phyloP scores from a whole-genome alignment of 2,329 filamentous ascomycete species.

The Fusarium pseudoanthophilum region DNA sequence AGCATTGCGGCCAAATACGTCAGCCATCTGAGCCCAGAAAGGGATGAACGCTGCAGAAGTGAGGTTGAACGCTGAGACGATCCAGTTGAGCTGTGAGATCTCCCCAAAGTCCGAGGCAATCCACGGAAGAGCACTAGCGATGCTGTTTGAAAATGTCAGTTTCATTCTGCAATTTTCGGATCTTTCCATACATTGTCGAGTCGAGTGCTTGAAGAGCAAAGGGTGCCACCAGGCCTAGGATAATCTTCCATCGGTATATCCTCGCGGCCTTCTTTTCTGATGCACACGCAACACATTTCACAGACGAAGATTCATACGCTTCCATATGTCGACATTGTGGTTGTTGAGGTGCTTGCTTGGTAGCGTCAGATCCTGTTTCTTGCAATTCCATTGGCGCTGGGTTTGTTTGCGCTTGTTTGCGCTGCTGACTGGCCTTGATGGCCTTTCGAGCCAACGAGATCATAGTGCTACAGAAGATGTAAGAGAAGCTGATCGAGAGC shows the following conservation, averaged over 20 bases:
- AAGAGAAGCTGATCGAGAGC: background rate
- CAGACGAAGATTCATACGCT: constrained; percentile 13
- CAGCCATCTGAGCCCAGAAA: constrained; percentile 71
- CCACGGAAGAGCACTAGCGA: constrained; percentile 55
- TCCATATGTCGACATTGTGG: constrained; percentile 38
- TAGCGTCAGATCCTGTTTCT: background rate
- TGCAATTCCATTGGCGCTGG: background rate
- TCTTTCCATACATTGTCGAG: constrained; percentile 63
- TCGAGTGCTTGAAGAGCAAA: constrained; percentile 72
- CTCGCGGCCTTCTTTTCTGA: constrained; percentile 48
- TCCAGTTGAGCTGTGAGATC: constrained; percentile 72
- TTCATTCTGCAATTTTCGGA: background rate
- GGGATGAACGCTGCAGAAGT: constrained; percentile 75
- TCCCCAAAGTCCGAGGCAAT: constrained; percentile 73
- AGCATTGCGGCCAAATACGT: constrained; percentile 72
- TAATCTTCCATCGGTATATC: constrained; percentile 67
- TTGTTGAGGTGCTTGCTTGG: constrained; percentile 17
- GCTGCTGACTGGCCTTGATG: constrained; percentile 12
- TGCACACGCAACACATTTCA: constrained; percentile 47
- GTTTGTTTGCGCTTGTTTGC: background rate
- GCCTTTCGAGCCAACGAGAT: constrained; percentile 28
- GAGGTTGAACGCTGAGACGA: constrained; percentile 75
- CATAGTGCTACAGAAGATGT: background rate
- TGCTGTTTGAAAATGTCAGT: constrained; percentile 36
- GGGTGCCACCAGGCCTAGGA: constrained; percentile 67